These are phyloP conservation scores for Phytopythium oedochilum DNA, from an alignment of 352 stramenopile species.

Conservation along the genomic window DNA sequence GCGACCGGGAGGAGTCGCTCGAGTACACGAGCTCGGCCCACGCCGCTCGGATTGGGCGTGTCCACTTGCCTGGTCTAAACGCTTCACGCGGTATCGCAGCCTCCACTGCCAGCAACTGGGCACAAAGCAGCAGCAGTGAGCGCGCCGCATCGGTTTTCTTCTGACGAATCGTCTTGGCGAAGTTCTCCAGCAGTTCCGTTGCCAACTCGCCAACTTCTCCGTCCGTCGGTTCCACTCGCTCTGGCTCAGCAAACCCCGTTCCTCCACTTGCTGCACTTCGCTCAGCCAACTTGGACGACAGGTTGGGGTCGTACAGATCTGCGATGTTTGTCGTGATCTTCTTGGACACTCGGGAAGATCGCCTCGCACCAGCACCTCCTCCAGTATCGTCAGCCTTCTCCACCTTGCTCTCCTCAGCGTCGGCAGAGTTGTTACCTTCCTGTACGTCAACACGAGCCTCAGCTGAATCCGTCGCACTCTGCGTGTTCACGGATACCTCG, in stretches of 20 bases:
- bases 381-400: slow-evolving; percentile 9
- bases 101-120: slow-evolving; percentile 68
- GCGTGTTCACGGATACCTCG: too few species aligned
- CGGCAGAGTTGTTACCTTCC: neutral
- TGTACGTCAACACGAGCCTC: neutral
- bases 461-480: too few species aligned
- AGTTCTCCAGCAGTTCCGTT: slow-evolving; percentile 65
- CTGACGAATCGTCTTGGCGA: slow-evolving; percentile 41
- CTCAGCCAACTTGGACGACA: slow-evolving; percentile 26
- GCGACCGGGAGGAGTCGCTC: slow-evolving; percentile 32
- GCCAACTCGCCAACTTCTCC: slow-evolving; percentile 65
- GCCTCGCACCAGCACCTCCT: slow-evolving; percentile 16
- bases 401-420: slow-evolving; percentile 4
- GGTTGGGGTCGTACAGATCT: slow-evolving; percentile 73
- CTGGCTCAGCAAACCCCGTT: slow-evolving; percentile 13
- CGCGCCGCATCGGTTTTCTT: slow-evolving; percentile 29
- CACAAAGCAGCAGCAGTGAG: slow-evolving; percentile 49
- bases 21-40: slow-evolving; percentile 76
- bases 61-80: slow-evolving; percentile 73
- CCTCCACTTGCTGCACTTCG: slow-evolving; percentile 8
- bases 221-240: slow-evolving; percentile 44
- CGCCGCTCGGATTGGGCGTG: slow-evolving; percentile 48
- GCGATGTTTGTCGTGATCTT: slow-evolving; percentile 78
- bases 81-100: slow-evolving; percentile 73
- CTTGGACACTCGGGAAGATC: slow-evolving; percentile 61